Evolutionary conservation across 2,329 filamentous ascomycete species (phyloP), one percentile per base, ranked within the genome.

Genomic region (Penicillium sp.): DNA sequence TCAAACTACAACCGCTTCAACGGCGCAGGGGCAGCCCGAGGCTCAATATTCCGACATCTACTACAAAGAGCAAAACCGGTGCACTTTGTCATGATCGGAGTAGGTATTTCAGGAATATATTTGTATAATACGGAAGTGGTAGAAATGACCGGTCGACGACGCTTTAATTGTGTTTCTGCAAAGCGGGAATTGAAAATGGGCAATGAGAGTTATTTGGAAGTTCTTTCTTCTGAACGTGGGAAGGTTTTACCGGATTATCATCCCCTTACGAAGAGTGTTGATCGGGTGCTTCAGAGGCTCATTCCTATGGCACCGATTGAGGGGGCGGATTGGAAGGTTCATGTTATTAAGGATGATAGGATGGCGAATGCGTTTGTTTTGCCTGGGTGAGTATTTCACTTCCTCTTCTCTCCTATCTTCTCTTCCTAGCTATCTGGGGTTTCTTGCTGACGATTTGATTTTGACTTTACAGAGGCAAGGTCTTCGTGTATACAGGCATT

Each of bases 401-500:
- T 39, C 5, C 13, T 9, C 1, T n/a, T n/a, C 20, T 33, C 27
- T 46, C 24, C 23, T 45, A n/a, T 9, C 17, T 26, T 13, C 15
- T 7, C 17, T n/a, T 36, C 3, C 15, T 39, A 20, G 13, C 18
- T 39, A 20, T 15, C 46, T 30, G 6, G 6, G 27, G 27, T 9
- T 5, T 30, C 12, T 30, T 30, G 12, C 27, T 30, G 27, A 30
- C 12, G 27, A 77, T 30, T 7, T 30, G 27, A 12, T 12, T n/a
- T 5, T 30, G 12, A 7, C 9, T 30, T 33, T 33, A 24, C n/a
- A 40, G 78, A 3, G 83, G 83, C 5, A 86, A 86, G 59, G 83
- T 86, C 1, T 86, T 87, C 58, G 83, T 87, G 1, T 85, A 84
- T 60, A 81, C 81, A 2, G 84, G 84, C 2, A 84, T 86, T 8